Base-by-base conservation (phyloP, 2,329 filamentous ascomycete genomes). In the Claviceps sorghi region DNA sequence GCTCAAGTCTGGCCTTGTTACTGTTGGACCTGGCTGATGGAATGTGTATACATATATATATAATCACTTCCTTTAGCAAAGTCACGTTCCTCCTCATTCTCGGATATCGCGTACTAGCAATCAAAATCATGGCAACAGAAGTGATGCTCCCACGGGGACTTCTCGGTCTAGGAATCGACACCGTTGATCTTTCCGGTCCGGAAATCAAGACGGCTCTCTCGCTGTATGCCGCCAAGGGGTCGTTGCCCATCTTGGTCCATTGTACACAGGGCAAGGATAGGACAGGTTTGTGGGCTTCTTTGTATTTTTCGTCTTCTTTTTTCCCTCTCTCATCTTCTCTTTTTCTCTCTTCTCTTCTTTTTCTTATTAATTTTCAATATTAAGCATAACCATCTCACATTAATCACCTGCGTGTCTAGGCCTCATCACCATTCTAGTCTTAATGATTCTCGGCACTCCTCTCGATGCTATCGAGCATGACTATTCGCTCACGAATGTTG, bases 181-280 rank as follows among this genome's bases (percentile, higher is more conserved):
- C 82, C 0, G 66, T 95, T 4, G 80, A 86, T 58, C 74, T 80
- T 52, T 88, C 83, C 50, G 78, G 76, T 0, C 64, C 68, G 1
- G 83, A 87, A 61, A 75, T 88, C 19, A 73, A 72, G 26, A 55
- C 65, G 49, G 60, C 61, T 7, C 56, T 70, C 38, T 57, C 56
- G 9, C 53, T 67, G 1, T 68, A 66, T 50, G 57, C 63, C 5
- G 51, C 52, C 8, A 26, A 55, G 2, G 58, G 65, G 0, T 73
- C 72, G 17, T 80, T 82, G 56, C 88, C 88, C 0, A 66, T 82
- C 1, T 63, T 95, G 8, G 69, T 93, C 2, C 88, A 95, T 66
- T 95, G 89, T 66, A 93, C 88, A 0, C 88, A 94, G 61, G 89
- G 89, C 53, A 95, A 95, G 64, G 89, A 95, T 62, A 78, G 89